Evolutionary conservation across 257 asterid genomes (phyloP).

Genomic region (Solanum ossicruentum): DNA sequence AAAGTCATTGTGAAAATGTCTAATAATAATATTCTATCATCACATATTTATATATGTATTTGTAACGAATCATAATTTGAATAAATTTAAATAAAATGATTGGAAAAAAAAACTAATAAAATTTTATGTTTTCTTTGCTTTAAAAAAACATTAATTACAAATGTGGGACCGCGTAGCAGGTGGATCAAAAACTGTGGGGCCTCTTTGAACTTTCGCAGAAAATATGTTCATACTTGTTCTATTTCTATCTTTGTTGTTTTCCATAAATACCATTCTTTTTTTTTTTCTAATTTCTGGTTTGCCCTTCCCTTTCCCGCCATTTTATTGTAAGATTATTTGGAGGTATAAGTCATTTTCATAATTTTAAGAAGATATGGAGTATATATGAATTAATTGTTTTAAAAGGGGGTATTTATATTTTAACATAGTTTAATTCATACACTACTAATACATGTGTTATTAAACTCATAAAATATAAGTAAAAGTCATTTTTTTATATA

Average conservation of each 20-base stretch:
- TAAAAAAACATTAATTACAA: neutral
- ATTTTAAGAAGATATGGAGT: too few species aligned
- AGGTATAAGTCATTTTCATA: neutral
- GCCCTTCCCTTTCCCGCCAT: neutral
- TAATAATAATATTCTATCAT: neutral
- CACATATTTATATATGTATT: fast-evolving
- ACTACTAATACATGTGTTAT: neutral
- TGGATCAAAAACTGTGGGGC: neutral
- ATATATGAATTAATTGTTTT: too few species aligned
- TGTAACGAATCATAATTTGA: neutral
- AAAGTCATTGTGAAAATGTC: neutral
- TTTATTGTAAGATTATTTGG: neutral
- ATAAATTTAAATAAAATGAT: neutral
- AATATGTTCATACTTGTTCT: neutral
- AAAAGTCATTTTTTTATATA: neutral
- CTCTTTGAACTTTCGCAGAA: neutral
- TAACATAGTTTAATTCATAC: neutral
- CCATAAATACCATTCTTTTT: neutral
- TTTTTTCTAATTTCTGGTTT: neutral
- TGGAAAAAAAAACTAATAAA: neutral
- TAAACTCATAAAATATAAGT: neutral
- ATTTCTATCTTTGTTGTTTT: neutral
- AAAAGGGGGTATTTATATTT: neutral
- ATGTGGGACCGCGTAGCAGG: neutral
- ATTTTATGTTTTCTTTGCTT: too few species aligned